Evolutionary conservation across 2,329 filamentous ascomycete species (phyloP), one percentile per base, ranked within the genome.

Genomic region (Sclerotinia glacialis): DNA sequence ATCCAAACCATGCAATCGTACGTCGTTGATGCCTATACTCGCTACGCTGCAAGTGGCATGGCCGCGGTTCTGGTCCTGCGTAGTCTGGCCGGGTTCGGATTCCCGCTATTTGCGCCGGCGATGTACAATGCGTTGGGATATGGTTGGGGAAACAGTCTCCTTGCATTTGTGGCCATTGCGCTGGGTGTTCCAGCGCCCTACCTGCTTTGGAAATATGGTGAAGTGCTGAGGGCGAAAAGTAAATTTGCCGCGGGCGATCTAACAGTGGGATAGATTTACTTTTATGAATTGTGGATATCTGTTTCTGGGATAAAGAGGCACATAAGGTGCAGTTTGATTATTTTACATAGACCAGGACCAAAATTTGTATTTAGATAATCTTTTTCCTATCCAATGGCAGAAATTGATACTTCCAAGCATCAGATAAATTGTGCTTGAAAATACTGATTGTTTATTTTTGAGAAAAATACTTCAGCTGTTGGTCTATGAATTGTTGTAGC

Each of bases 141-240:
- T 72, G 86, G 74, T 71, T 89, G 71, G 85, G 81, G 67, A 3
- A 81, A 79, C 68, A 79, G 77, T 12, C 67, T 80, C 2, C 71
- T 82, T 50, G 80, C 76, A 0, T 83, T 86, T 64, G 76, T 86
- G 31, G 82, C 81, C 0, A 75, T 87, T 28, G 82, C 73, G 0
- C 72, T 88, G 49, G 83, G 83, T 0, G 76, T 82, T 56, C 79
- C 83, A 1, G 80, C 79, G 16, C 82, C 83, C 1, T 78, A 83
- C 40, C 58, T 80, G 60, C 69, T 81, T 34, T 80, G 78, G 77
- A 74, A 70, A 28, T 80, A 74, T 67, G 78, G 79, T 26, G 77
- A 77, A 69, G 71, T n/a, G 60, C 66, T 80, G 69, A 75, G 79
- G 64, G 75, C 75, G 70, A 75, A 68, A 67, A 79, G 86, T 88